These are phyloP conservation scores for Talaromyces nanjingensis DNA, from an alignment of 495 filamentous ascomycete species.

Conservation along the genomic window DNA sequence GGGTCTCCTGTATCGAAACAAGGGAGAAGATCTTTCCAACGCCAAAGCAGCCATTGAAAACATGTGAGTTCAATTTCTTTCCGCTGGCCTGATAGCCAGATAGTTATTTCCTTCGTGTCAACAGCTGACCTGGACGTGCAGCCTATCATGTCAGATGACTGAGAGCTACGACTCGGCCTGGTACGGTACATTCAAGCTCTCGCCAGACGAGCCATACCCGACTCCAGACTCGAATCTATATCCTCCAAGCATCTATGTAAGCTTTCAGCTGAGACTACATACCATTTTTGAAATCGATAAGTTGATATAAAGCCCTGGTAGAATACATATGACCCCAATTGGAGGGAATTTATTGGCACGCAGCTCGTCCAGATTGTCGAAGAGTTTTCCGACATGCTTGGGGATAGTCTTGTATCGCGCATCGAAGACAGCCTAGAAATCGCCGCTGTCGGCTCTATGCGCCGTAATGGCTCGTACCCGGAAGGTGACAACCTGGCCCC, in stretches of 20 bases:
- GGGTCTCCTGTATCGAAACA: slow-evolving; percentile 21
- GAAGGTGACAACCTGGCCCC: slow-evolving; percentile 23
- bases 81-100: not conserved
- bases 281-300: not conserved
- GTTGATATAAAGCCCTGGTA: slow-evolving; percentile 1
- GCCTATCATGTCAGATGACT: slow-evolving; percentile 17
- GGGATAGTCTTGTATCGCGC: slow-evolving; percentile 12
- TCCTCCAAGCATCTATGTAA: slow-evolving; percentile 22
- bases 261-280: not conserved
- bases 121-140: not conserved
- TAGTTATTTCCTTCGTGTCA: not conserved
- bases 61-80: slow-evolving; percentile 13
- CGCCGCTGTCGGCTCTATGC: slow-evolving; percentile 23
- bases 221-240: slow-evolving; percentile 21
- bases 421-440: slow-evolving; percentile 22
- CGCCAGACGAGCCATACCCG: slow-evolving; percentile 23
- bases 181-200: slow-evolving; percentile 26
- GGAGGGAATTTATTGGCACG: slow-evolving; percentile 24
- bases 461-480: slow-evolving; percentile 19
- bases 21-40: slow-evolving; percentile 20
- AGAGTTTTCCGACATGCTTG: slow-evolving; percentile 22
- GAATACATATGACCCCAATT: slow-evolving; percentile 24
- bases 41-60: slow-evolving; percentile 22
- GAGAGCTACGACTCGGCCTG: slow-evolving; percentile 19
- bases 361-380: slow-evolving; percentile 25